These are phyloP conservation scores for Hypoxylon intermedium DNA, from an alignment of 495 filamentous ascomycete species.

Conservation along the genomic window DNA sequence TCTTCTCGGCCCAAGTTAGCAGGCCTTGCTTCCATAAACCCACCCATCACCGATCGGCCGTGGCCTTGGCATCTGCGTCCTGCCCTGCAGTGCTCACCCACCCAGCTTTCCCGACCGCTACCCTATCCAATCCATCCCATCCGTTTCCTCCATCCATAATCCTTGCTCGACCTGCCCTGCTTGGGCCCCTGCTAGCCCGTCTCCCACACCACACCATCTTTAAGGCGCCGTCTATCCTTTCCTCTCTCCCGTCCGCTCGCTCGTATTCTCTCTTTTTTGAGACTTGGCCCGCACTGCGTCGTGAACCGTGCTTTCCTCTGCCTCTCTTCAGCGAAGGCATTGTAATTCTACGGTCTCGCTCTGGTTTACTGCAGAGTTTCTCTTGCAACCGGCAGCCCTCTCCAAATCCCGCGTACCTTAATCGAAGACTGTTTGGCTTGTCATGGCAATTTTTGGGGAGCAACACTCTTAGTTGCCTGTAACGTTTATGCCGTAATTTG, in stretches of 20 bases:
- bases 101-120: slow-evolving; percentile 22
- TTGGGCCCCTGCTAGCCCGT: slow-evolving; percentile 34
- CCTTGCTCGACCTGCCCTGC: slow-evolving; percentile 38
- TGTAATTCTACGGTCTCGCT: slow-evolving; percentile 21
- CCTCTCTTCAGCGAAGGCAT: slow-evolving; percentile 29
- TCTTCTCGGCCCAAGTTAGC: neutral
- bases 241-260: slow-evolving; percentile 17
- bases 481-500: slow-evolving; percentile 25
- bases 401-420: slow-evolving; percentile 1
- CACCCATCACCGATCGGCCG: slow-evolving; percentile 31
- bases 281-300: slow-evolving; percentile 25
- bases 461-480: slow-evolving; percentile 28
- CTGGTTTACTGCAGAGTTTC: slow-evolving; percentile 15
- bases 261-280: slow-evolving; percentile 28
- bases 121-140: slow-evolving; percentile 33
- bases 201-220: slow-evolving; percentile 32
- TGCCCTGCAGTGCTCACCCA: slow-evolving; percentile 29
- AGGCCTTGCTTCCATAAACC: slow-evolving; percentile 4
- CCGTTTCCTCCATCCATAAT: slow-evolving; percentile 29
- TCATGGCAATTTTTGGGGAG: slow-evolving; percentile 36
- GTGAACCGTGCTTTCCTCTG: slow-evolving; percentile 33
- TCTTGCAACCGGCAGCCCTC: slow-evolving; percentile 15
- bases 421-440: slow-evolving; percentile 29
- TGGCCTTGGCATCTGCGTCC: slow-evolving; percentile 37
- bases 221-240: slow-evolving; percentile 35